A percentile compares a stretch with the other conserved stretches of the same genome.
Conservation (phyloP, 768 basidiomycete genomes). For the Kwoniella pini region DNA sequence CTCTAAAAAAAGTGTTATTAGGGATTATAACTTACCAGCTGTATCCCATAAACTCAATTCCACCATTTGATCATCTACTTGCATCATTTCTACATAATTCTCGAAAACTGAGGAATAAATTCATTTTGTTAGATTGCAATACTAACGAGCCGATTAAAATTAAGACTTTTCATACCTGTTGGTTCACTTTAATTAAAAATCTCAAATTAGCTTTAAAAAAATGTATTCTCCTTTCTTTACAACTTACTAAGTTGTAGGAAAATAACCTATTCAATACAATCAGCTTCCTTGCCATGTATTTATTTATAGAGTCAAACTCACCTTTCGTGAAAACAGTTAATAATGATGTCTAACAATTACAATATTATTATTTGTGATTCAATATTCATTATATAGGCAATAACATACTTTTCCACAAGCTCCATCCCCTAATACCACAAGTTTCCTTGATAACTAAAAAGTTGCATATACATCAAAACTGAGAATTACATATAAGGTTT, state of each 20-base stretch:
- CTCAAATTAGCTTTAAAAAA: background rate
- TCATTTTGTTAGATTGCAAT: slow-evolving; percentile 58
- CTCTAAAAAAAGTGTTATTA: no score
- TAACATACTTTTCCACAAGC: slow-evolving; percentile 68
- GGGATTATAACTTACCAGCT: slow-evolving; percentile 74
- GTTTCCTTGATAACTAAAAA: slow-evolving; percentile 58
- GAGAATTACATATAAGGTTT: no score
- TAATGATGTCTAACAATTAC: slow-evolving; percentile 50
- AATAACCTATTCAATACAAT: slow-evolving; percentile 70
- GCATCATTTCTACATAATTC: slow-evolving; percentile 89
- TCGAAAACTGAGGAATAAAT: slow-evolving; percentile 81
- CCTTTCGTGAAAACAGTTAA: slow-evolving; percentile 51
- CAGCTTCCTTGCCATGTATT: slow-evolving; percentile 55
- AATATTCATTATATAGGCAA: no score
- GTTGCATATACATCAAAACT: no score
- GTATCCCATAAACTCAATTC: slow-evolving; percentile 98
- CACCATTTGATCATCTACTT: slow-evolving; percentile 80
- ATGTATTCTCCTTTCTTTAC: background rate
- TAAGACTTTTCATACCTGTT: slow-evolving; percentile 38
- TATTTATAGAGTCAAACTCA: slow-evolving; percentile 33
- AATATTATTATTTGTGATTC: no score
- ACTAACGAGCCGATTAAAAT: no score
- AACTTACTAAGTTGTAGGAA: slow-evolving; percentile 76
- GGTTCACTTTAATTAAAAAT: slow-evolving; percentile 31
- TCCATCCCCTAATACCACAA: slow-evolving; percentile 94